Conservation (phyloP, 2,329 filamentous ascomycete species). For the Cercospora sp. region DNA sequence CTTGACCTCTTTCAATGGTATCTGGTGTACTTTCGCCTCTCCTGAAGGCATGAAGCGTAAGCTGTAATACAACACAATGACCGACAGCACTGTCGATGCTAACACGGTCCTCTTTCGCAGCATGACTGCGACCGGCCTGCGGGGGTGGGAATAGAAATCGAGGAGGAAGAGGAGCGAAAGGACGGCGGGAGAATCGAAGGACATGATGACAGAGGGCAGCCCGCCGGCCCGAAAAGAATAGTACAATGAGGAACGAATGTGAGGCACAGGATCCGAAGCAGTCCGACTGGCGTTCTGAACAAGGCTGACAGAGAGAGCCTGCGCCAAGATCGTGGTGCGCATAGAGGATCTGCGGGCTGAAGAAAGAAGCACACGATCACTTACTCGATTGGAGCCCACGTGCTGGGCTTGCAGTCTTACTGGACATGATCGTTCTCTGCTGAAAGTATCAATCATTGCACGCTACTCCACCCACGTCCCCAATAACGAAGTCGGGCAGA, state of each 20-base stretch:
- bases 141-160: conserved; percentile 20
- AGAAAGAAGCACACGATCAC: conserved; percentile 20
- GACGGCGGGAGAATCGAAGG: conserved; percentile 17
- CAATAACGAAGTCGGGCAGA: neutral
- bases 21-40: conserved; percentile 22
- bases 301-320: conserved; percentile 7
- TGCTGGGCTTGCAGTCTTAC: conserved; percentile 4
- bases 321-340: conserved; percentile 16
- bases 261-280: conserved; percentile 12
- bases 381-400: conserved; percentile 15
- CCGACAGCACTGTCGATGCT: conserved; percentile 18
- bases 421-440: neutral
- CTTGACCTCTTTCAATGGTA: conserved; percentile 12
- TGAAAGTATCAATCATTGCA: neutral
- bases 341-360: conserved; percentile 11
- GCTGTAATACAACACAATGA: conserved; percentile 28
- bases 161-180: conserved; percentile 14
- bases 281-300: conserved; percentile 11
- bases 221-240: conserved; percentile 12
- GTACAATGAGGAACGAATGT: conserved; percentile 5
- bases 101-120: conserved; percentile 21
- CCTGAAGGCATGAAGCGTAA: conserved; percentile 31
- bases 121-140: conserved; percentile 23
- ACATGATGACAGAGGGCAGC: conserved; percentile 12
- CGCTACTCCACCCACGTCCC: neutral